Evolutionary conservation across 306 rosid species (phyloP).

Genomic region (Castanea sativa): DNA sequence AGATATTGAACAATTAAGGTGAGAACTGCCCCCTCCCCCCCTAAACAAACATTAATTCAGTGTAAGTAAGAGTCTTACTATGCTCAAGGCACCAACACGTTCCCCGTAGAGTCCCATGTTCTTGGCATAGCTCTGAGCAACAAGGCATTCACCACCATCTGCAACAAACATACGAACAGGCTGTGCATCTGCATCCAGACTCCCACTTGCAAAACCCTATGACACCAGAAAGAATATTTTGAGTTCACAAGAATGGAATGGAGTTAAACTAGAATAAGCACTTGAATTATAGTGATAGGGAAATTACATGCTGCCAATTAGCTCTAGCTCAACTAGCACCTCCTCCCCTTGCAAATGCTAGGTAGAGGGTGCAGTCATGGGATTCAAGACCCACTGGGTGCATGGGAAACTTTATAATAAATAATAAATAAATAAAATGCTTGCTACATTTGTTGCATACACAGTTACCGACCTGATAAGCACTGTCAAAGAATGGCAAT

Average conservation of each 20-base stretch:
- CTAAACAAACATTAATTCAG: neutral
- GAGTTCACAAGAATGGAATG: neutral
- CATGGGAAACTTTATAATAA: no score
- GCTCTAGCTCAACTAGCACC: no score
- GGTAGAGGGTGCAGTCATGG: no score
- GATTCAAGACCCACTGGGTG: no score
- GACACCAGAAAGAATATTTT: conserved; percentile 1
- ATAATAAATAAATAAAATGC: neutral
- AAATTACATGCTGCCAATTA: neutral
- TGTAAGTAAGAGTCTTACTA: conserved; percentile 50
- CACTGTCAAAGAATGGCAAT: conserved; percentile 99
- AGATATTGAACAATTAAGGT: neutral
- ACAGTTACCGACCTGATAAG: conserved; percentile 72
- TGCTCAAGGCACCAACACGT: conserved; percentile 96
- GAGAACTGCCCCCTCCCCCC: neutral
- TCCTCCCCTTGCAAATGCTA: no score
- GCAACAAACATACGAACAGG: conserved; percentile 87
- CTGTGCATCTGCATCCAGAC: conserved; percentile 86
- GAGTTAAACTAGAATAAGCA: neutral
- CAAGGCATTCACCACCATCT: conserved; percentile 90
- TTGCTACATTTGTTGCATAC: conserved; percentile 13
- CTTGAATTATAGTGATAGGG: conserved; percentile 4
- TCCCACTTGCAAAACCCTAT: conserved; percentile 98
- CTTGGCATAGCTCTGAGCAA: conserved; percentile 97
- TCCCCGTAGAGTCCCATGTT: conserved; percentile 98